phyloP scores from a whole-genome alignment of 202 grass and related monocot genomes.

The Miscanthus sacchariflorus region DNA sequence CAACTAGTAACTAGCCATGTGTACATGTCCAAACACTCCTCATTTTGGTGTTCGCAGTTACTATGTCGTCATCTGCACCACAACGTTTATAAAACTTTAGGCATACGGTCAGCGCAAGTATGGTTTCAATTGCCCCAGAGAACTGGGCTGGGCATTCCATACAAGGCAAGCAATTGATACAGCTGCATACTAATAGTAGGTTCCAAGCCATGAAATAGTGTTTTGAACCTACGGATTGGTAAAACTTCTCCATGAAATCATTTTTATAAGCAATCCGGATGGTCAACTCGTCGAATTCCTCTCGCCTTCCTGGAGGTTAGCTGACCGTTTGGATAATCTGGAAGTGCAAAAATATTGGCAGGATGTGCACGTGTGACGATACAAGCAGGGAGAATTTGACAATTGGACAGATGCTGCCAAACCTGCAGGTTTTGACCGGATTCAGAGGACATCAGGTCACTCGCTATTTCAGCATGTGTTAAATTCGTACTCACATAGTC shows the following conservation, averaged over 20 bases:
- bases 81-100: not conserved
- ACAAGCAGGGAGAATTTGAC: conserved; percentile 29
- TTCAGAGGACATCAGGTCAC: conserved; percentile 40
- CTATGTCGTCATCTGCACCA: not conserved
- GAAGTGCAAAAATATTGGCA: too few relatives aligned
- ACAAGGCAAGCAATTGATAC: too few relatives aligned
- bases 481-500: not conserved
- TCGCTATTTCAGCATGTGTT: conserved; percentile 27
- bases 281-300: conserved; percentile 34
- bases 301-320: conserved; percentile 9
- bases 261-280: conserved; percentile 11
- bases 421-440: conserved; percentile 9
- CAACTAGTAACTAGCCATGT: too few relatives aligned
- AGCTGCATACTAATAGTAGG: too few relatives aligned
- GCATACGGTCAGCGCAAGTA: not conserved
- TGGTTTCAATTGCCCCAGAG: not conserved
- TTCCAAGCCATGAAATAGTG: not conserved
- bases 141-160: not conserved
- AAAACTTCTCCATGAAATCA: not conserved
- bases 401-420: conserved; percentile 1
- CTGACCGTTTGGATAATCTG: conserved; percentile 24
- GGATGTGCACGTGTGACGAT: conserved; percentile 44
- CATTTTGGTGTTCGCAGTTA: not conserved
- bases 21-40: not conserved
- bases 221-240: not conserved